Conservation (phyloP, 495 filamentous ascomycete genomes). For the Polyplosphaeria fusca region DNA sequence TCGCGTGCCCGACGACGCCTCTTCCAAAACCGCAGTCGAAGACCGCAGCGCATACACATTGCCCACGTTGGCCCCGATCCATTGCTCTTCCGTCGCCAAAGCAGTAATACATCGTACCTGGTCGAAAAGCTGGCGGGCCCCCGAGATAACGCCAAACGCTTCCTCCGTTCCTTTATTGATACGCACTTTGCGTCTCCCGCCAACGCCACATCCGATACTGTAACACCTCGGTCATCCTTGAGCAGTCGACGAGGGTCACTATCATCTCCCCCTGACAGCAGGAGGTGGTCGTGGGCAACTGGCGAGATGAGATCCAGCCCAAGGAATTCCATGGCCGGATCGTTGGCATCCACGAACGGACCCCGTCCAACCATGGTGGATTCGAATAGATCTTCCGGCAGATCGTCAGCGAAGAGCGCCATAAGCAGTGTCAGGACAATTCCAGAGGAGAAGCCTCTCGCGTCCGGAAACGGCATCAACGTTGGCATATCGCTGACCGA, state of each 20-base stretch:
- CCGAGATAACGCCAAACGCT: conserved; percentile 46
- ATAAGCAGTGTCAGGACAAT: conserved; percentile 28
- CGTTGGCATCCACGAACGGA: conserved; percentile 5
- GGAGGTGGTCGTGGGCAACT: conserved; percentile 27
- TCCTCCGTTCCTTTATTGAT: conserved; percentile 43
- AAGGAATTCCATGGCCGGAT: conserved; percentile 19
- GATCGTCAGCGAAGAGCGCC: conserved; percentile 16
- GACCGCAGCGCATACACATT: conserved; percentile 33
- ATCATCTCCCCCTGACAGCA: conserved; percentile 16
- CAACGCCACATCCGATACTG: background rate
- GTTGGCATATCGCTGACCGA: conserved; percentile 65
- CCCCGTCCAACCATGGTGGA: conserved; percentile 29
- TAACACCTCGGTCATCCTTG: conserved; percentile 12
- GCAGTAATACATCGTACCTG: conserved; percentile 19
- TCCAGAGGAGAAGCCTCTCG: conserved; percentile 49
- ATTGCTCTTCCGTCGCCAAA: conserved; percentile 13
- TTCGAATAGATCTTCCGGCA: conserved; percentile 18
- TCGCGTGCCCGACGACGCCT: conserved; percentile 9
- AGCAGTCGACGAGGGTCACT: conserved; percentile 23
- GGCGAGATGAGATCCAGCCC: conserved; percentile 30
- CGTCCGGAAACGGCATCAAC: conserved; percentile 49
- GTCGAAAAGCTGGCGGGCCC: conserved; percentile 44
- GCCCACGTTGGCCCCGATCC: conserved; percentile 28
- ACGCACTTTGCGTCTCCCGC: conserved; percentile 11
- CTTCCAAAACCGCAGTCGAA: conserved; percentile 28